Conservation (phyloP, 768 basidiomycete species). For the Cyclocybe aegerita region DNA sequence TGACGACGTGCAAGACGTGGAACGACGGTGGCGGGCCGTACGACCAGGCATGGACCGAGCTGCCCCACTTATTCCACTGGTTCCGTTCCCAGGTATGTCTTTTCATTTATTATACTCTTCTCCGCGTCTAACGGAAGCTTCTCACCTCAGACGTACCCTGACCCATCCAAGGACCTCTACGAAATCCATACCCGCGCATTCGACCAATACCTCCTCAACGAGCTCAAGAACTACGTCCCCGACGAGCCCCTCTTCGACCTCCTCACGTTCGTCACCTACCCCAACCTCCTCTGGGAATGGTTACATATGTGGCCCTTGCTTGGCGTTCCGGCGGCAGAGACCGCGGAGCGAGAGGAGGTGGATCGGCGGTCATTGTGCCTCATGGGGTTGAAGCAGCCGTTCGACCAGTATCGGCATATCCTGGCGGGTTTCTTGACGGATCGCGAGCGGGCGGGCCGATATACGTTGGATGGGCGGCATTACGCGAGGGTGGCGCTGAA, state of each 20-base stretch:
- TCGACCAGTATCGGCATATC: conserved; percentile 22
- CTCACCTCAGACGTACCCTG: conserved; percentile 21
- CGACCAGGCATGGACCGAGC: conserved; percentile 23
- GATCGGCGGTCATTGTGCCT: conserved; percentile 16
- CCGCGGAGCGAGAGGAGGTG: conserved; percentile 10
- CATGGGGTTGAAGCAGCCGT: conserved; percentile 16
- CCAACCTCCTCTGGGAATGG: conserved; percentile 23
- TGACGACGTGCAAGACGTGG: conserved; percentile 23
- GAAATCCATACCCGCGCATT: conserved; percentile 16
- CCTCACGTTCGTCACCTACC: conserved; percentile 22
- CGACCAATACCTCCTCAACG: conserved; percentile 19
- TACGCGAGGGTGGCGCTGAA: conserved; percentile 19
- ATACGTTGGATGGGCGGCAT: conserved; percentile 10
- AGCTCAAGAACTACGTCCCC: conserved; percentile 14
- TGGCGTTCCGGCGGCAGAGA: conserved; percentile 13
- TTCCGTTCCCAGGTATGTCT: conserved; percentile 19
- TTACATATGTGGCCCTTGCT: conserved; percentile 24
- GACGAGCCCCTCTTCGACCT: conserved; percentile 17
- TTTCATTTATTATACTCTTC: conserved; percentile 1
- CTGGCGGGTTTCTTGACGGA: conserved; percentile 18
- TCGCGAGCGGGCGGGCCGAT: conserved; percentile 11
- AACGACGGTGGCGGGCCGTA: conserved; percentile 23
- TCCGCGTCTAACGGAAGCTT: not conserved
- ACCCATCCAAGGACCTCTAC: conserved; percentile 19
- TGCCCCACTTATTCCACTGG: conserved; percentile 23